Evolutionary conservation across 2,329 filamentous ascomycete genomes (phyloP), one percentile per base, ranked within the genome.

Genomic region (Didymella exigua): DNA sequence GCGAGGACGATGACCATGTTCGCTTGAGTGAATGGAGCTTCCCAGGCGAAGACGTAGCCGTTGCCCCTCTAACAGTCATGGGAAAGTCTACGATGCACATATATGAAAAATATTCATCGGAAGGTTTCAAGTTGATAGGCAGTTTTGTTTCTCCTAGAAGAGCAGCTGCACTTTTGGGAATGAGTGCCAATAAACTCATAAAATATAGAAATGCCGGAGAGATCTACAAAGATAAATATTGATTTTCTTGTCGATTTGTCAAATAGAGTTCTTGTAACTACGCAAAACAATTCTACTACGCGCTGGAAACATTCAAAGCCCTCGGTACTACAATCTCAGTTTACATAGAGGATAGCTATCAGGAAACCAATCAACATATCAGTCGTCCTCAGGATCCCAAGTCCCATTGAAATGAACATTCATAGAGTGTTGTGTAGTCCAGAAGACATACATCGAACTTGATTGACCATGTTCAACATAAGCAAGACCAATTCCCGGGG

Each of bases 1-100:
- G 53, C 5, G 29, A 42, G 0, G 23, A 50, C 6, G 42, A 47
- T 8, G 46, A 29, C 11, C 43, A 59, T 37, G 29, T 45, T 5
- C 45, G 56, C 37, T 62, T 55, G 10, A 60, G 53, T 30, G 49
- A 56, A 18, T 55, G 49, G 49, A 55, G 46, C 33, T 56, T 56
- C 10, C 38, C 54, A 11, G 54, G 38, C 13, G 61, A 49, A 6
- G 33, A 56, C 0, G 42, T 47, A 2, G 31, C 45, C 2, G 21
- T 13, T 14, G 8, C 16, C 4, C 8, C 14, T 8, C 36, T 37
- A 8, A n/a, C 34, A 16, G 31, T 19, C 5, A 16, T 8, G n/a
- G 42, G 37, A 10, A 24, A 14, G 10, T 13, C 14, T 6, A 10
- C n/a, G 13, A 11, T 36, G 7, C 11, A 36, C 18, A 14, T 36